phyloP scores from a whole-genome alignment of 129 eudicot species.

The Arctium minus region DNA sequence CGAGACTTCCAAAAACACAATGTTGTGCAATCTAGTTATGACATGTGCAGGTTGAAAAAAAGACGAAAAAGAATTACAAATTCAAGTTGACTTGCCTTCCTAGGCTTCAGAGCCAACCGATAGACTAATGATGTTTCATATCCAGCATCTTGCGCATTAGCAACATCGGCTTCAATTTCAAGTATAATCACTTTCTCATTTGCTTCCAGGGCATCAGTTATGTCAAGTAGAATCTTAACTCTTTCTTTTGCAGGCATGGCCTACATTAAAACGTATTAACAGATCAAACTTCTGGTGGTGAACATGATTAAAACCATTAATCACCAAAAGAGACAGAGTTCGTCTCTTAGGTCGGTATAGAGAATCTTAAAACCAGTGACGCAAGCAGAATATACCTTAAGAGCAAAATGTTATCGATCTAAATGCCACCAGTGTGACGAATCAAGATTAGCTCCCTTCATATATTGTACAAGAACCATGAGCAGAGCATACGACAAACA shows the following conservation, averaged over 20 bases:
- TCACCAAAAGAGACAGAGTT: background rate
- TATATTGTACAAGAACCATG: background rate
- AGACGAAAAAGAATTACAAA: background rate
- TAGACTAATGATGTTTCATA: slow-evolving; percentile 71
- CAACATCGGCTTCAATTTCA: slow-evolving; percentile 84
- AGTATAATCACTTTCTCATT: slow-evolving; percentile 56
- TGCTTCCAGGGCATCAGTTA: slow-evolving; percentile 88
- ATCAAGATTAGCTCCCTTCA: background rate
- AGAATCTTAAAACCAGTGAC: slow-evolving; percentile 5
- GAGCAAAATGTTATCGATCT: background rate
- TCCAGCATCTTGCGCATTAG: slow-evolving; percentile 65
- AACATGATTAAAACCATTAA: slow-evolving; percentile 4
- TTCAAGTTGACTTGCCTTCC: slow-evolving; percentile 57
- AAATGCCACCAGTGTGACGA: too few relatives aligned
- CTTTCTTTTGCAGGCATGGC: slow-evolving; percentile 73
- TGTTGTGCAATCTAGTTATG: background rate
- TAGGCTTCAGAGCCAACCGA: slow-evolving; percentile 77
- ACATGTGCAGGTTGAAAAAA: background rate
- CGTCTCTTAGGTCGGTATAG: background rate
- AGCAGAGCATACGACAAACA: background rate
- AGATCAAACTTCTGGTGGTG: background rate
- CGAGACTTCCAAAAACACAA: background rate
- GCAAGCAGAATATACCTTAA: slow-evolving; percentile 53
- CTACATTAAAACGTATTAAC: slow-evolving; percentile 33
- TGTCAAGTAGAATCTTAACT: slow-evolving; percentile 62